Evolutionary conservation across 768 basidiomycete species (phyloP).

Genomic region (Serendipita sp.): DNA sequence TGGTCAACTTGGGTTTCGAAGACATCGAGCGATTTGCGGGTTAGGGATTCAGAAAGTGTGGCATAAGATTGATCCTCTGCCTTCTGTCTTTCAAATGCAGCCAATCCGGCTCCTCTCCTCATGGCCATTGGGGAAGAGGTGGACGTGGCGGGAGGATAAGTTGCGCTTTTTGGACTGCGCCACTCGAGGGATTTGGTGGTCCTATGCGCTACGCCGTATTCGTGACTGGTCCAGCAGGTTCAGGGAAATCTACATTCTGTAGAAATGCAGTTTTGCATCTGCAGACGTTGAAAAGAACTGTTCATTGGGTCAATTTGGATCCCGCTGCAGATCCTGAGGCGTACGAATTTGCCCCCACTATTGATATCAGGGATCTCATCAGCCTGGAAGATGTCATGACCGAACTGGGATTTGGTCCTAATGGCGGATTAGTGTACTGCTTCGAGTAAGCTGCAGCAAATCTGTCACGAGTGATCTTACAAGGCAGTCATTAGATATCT

Average conservation of each 20-base stretch:
- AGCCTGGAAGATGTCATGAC: constrained; percentile 90
- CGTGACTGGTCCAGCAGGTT: constrained; percentile 91
- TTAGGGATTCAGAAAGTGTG: constrained; percentile 62
- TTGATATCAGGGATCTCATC: constrained; percentile 89
- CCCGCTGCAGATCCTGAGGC: constrained; percentile 76
- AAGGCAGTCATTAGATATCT: constrained; percentile 50
- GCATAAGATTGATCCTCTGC: constrained; percentile 68
- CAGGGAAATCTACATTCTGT: constrained; percentile 93
- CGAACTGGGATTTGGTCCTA: constrained; percentile 89
- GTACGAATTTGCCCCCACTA: constrained; percentile 81
- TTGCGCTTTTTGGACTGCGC: not conserved
- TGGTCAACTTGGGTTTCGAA: constrained; percentile 69
- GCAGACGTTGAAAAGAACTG: constrained; percentile 59
- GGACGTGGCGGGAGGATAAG: not conserved
- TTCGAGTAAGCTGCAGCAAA: constrained; percentile 72
- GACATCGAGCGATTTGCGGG: constrained; percentile 55
- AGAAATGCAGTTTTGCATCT: constrained; percentile 80
- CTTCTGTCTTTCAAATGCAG: constrained; percentile 79
- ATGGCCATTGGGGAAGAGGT: not conserved
- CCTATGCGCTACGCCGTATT: constrained; percentile 81
- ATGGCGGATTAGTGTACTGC: constrained; percentile 93
- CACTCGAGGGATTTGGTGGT: not conserved
- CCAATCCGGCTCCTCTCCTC: constrained; percentile 59
- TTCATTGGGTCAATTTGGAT: constrained; percentile 92
- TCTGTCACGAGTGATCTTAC: constrained; percentile 21